Percentiles rank a stretch among this genome's conserved stretches.
These are phyloP conservation scores for Eragrostis tef DNA, from an alignment of 202 grass and related monocot genomes.

Conservation along the genomic window DNA sequence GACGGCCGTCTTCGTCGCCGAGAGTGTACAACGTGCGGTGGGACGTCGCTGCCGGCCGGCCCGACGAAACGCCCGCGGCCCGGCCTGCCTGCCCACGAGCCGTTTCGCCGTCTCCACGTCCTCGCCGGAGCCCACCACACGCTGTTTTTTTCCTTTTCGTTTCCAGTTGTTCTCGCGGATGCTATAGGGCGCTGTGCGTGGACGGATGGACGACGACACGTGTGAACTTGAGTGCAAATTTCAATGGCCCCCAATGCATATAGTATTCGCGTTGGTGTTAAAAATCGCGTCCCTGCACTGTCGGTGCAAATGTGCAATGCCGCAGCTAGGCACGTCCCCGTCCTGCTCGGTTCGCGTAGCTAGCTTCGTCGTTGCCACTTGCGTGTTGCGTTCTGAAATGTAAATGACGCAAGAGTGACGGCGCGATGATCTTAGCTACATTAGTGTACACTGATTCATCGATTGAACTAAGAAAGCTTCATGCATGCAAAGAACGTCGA, in stretches of 20 bases:
- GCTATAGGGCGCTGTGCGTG: not conserved
- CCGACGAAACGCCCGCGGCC: not conserved
- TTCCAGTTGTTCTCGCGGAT: not conserved
- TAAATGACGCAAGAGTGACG: not conserved
- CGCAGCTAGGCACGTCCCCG: not conserved
- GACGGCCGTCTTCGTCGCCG: not conserved
- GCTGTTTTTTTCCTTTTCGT: not conserved
- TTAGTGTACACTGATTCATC: not conserved
- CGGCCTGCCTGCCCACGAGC: not conserved
- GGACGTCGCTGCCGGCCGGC: conserved; percentile 16
- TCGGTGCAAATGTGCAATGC: not conserved
- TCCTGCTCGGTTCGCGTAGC: not conserved
- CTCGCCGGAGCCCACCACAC: conserved; percentile 9
- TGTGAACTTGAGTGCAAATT: not conserved
- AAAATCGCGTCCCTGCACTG: no score
- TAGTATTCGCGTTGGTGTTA: no score
- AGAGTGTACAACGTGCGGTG: conserved; percentile 28
- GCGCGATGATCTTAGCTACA: not conserved
- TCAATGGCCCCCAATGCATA: conserved; percentile 20
- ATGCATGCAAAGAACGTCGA: not conserved
- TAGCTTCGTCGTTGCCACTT: not conserved
- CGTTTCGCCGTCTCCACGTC: not conserved
- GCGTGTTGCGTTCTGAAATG: no score
- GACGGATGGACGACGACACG: conserved; percentile 12
- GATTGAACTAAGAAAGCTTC: not conserved